These are phyloP conservation scores for Pezicula carpinea DNA, from an alignment of 2,329 filamentous ascomycete species.

Conservation along the genomic window DNA sequence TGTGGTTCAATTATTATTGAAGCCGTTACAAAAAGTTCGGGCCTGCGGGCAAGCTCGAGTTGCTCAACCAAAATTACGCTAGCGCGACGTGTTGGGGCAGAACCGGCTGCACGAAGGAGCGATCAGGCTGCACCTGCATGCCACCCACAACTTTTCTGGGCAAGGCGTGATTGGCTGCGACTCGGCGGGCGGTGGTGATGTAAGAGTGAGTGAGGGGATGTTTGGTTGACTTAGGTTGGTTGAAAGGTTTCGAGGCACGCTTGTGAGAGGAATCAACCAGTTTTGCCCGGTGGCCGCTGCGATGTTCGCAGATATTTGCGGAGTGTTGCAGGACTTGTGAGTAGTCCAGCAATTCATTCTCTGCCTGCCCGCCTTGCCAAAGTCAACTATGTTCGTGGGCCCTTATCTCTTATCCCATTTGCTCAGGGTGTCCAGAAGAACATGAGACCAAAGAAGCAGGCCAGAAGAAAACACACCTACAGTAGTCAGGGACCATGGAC, in stretches of 20 bases:
- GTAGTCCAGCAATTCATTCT: too few relatives aligned
- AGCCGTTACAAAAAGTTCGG: background rate
- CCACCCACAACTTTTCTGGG: background rate
- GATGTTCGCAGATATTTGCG: background rate
- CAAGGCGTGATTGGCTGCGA: background rate
- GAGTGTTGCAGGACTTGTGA: background rate
- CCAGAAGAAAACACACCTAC: too few relatives aligned
- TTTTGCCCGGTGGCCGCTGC: background rate
- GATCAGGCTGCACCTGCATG: constrained; percentile 1
- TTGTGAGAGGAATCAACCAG: too few relatives aligned
- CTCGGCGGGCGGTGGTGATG: background rate
- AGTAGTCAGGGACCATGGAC: too few relatives aligned
- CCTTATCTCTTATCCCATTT: too few relatives aligned
- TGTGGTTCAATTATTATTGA: background rate
- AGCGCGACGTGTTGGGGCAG: constrained; percentile 1
- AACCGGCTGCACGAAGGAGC: background rate
- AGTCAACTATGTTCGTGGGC: too few relatives aligned
- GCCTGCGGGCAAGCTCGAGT: constrained; percentile 1
- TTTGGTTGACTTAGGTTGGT: too few relatives aligned
- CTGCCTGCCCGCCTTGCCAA: too few relatives aligned
- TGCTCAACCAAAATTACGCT: constrained; percentile 2
- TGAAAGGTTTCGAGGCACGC: too few relatives aligned
- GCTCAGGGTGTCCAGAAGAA: too few relatives aligned
- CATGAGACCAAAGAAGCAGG: too few relatives aligned
- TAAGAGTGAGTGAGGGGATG: background rate